Evolutionary conservation across 192 early-diverging fungal species (phyloP).

Genomic region (Powellomyces hirtus): DNA sequence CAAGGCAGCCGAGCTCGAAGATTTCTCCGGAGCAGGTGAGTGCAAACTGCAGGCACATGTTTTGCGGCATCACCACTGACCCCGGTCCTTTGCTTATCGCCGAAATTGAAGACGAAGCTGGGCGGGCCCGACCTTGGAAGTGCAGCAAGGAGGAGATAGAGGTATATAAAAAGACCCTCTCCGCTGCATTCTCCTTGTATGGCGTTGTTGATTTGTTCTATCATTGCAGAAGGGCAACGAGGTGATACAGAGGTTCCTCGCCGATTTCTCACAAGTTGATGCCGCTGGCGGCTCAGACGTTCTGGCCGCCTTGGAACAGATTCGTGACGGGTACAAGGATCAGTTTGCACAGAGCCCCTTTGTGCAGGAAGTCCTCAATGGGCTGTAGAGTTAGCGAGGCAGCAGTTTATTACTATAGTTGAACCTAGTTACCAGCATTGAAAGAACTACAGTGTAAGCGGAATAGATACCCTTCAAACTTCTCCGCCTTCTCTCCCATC

Average conservation of each 20-base stretch:
- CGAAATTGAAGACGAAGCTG: conserved; percentile 5
- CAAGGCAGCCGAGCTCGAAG: conserved; percentile 86
- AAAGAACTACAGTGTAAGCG: no score
- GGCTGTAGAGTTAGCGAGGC: no score
- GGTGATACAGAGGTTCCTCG: conserved; percentile 40
- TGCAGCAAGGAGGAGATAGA: conserved; percentile 48
- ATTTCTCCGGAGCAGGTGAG: conserved; percentile 53
- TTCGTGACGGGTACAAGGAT: conserved; percentile 56
- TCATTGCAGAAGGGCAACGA: conserved; percentile 23
- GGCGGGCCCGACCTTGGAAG: conserved; percentile 25
- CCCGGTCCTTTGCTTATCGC: conserved; percentile 9
- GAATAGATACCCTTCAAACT: no score
- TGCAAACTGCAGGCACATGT: background rate
- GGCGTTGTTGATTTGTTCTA: background rate
- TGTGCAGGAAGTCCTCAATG: conserved; percentile 53
- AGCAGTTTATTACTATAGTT: no score
- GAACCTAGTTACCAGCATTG: no score
- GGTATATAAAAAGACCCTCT: conserved; percentile 29
- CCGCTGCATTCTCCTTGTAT: conserved; percentile 21
- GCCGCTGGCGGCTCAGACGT: conserved; percentile 31
- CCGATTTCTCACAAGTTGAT: conserved; percentile 51
- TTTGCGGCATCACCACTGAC: background rate
- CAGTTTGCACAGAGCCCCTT: conserved; percentile 63
- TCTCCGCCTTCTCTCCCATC: no score
- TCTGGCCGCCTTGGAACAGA: conserved; percentile 34